Base-by-base conservation (phyloP, 192 early-diverging fungal genomes). In the Irineochytrium annulatum region DNA sequence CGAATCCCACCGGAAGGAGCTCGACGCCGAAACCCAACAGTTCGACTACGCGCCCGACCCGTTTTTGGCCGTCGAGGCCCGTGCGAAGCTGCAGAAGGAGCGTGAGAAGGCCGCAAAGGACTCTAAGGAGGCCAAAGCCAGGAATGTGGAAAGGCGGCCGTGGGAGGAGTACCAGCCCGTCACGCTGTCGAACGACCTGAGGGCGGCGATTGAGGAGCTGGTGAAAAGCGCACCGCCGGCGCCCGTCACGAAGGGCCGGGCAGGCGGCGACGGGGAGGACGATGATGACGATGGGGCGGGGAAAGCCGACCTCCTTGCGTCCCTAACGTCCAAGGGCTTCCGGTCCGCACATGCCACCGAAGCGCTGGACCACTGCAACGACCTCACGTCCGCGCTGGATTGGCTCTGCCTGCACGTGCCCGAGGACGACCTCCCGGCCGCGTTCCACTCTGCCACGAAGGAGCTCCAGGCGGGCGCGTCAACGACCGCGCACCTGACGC, bases 391-490 rank as follows among this genome's bases (percentile, higher is more conserved):
- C 2, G 85, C 85, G 0, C 54, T 93, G 5, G 87, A 95, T 53
- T 95, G 93, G 93, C 79, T 96, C 39, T 88, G 87, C 80, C 75
- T 92, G 17, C 87, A 96, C 71, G 86, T 96, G 17, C 91, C 93
- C 11, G 93, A 96, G 57, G 90, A 90, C 67, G 93, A 86, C 74
- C 57, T 74, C 53, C 13, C 30, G 31, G 13, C 55, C 27, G 6
- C 20, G 16, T 34, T 61, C 26, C 32, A 30, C 35, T 11, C 34
- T 22, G 35, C 57, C n/a, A 37, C 52, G 8, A 54, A 54, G 14
- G 22, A 28, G n/a, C 14, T 54, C 8, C 16, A 28, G 17, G 4
- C 17, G 24, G 69, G 71, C 41, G 69, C 55, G 8, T 81, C 85
- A 34, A 84, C 74, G 2, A 67, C 74, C 0, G 62, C 60, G n/a